A percentile compares a stretch with the other conserved stretches of the same genome.
phyloP scores from a whole-genome alignment of 352 stramenopile species.

The Elongisporangium anandrum region DNA sequence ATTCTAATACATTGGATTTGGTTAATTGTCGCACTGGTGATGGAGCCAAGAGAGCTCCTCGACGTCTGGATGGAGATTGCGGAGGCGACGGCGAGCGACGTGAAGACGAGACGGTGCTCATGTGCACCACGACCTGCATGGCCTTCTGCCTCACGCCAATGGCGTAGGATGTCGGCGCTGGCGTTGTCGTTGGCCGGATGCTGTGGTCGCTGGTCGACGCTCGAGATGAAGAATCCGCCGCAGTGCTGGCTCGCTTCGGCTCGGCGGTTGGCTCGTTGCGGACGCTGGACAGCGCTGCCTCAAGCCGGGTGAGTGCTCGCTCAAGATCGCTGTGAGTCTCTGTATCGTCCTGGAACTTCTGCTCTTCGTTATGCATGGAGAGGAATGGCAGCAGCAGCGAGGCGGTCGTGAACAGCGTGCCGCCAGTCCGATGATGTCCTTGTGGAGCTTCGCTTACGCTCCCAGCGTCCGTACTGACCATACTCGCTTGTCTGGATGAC shows the following conservation, averaged over 20 bases:
- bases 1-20: neutral
- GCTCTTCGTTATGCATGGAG: neutral
- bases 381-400: conserved; percentile 5
- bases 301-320: neutral
- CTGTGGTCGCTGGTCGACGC: neutral
- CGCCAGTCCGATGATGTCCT: conserved; percentile 4
- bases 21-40: neutral
- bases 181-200: neutral
- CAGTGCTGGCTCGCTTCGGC: neutral
- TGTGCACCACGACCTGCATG: neutral
- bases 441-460: neutral
- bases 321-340: neutral
- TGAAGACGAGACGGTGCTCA: neutral
- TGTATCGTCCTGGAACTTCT: neutral
- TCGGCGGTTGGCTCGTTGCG: neutral
- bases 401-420: conserved; percentile 15
- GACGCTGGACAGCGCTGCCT: neutral
- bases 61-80: neutral
- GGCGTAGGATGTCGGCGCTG: neutral
- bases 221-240: neutral
- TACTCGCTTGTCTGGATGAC: neutral
- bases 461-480: neutral
- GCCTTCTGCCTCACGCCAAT: neutral
- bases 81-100: neutral
- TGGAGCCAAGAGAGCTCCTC: neutral